phyloP scores from a whole-genome alignment of 805 yeast species.

The Candida mattraensis region DNA sequence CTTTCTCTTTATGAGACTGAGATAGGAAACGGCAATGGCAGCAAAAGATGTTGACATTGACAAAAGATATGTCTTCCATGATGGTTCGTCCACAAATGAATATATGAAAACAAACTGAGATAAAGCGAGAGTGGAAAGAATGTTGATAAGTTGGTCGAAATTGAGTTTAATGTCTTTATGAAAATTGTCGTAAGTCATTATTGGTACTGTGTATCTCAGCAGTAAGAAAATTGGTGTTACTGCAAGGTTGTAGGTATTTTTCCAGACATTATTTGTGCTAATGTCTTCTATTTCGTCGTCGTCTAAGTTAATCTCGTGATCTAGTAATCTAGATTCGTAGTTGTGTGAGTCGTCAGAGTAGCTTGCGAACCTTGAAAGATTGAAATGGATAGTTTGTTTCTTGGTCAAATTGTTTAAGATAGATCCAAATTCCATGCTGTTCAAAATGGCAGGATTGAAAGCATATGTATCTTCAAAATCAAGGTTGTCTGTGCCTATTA shows the following conservation, averaged over 20 bases:
- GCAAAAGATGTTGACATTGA: slow-evolving; percentile 4
- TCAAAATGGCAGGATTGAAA: slow-evolving; percentile 30
- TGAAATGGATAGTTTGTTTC: slow-evolving; percentile 19
- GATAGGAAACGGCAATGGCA: slow-evolving; percentile 14
- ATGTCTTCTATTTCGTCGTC: slow-evolving; percentile 15
- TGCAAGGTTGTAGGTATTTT: slow-evolving; percentile 11
- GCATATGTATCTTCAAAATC: slow-evolving; percentile 32
- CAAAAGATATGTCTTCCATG: slow-evolving; percentile 14
- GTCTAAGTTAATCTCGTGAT: slow-evolving; percentile 9
- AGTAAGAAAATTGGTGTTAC: slow-evolving; percentile 23
- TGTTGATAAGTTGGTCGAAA: slow-evolving; percentile 15
- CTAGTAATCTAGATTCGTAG: slow-evolving; percentile 22
- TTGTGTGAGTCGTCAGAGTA: slow-evolving; percentile 19
- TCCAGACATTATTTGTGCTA: slow-evolving; percentile 1
- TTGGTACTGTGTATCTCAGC: slow-evolving; percentile 26
- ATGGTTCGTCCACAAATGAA: slow-evolving; percentile 22
- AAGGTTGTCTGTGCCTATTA: slow-evolving; percentile 22
- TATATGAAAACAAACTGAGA: slow-evolving; percentile 23
- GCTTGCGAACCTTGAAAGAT: slow-evolving; percentile 11
- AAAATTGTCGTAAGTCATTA: slow-evolving; percentile 23
- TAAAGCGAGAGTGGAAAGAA: slow-evolving; percentile 21
- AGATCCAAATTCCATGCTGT: slow-evolving; percentile 29
- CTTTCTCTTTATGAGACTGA: slow-evolving; percentile 18
- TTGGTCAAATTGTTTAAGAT: slow-evolving; percentile 27
- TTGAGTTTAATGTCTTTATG: slow-evolving; percentile 22